Conservation (phyloP, 2,329 filamentous ascomycete genomes). For the Calcarisporium arbuscula region DNA sequence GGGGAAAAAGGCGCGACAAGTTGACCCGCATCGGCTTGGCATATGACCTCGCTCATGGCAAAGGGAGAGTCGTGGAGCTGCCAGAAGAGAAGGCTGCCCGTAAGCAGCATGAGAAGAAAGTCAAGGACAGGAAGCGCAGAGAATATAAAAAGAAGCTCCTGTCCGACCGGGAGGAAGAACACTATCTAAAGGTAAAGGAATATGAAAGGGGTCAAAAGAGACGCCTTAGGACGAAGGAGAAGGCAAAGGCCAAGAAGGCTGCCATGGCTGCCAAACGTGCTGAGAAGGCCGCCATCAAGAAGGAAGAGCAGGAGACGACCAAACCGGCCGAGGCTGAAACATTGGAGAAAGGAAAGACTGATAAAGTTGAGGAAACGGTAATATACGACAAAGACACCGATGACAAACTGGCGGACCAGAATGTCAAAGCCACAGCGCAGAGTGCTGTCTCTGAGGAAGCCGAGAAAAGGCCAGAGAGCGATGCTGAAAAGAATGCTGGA, state of each 20-base stretch:
- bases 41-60: conserved; percentile 65
- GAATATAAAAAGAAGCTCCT: conserved; percentile 33
- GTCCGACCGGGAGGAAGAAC: conserved; percentile 28
- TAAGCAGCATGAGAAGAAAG: conserved; percentile 37
- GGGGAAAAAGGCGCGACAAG: conserved; percentile 64
- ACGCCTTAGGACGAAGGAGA: conserved; percentile 63
- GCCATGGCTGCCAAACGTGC: conserved; percentile 21
- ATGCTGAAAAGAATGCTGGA: no score
- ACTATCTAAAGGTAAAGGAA: conserved; percentile 31
- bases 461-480: not conserved
- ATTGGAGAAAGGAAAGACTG: conserved; percentile 13
- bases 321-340: conserved; percentile 6
- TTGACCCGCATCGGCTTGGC: conserved; percentile 63
- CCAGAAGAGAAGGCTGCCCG: conserved; percentile 41
- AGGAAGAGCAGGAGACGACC: conserved; percentile 23
- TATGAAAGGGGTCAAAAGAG: conserved; percentile 24
- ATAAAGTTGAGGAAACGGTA: conserved; percentile 17
- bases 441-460: not conserved
- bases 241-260: conserved; percentile 71
- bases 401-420: no score
- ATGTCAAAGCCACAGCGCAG: not conserved
- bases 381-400: not conserved
- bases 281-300: conserved; percentile 2
- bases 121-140: conserved; percentile 30
- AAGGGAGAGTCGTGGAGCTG: conserved; percentile 47